These are phyloP conservation scores for Rhexocercosporidium sp. DNA, from an alignment of 2,329 filamentous ascomycete species.

Conservation along the genomic window DNA sequence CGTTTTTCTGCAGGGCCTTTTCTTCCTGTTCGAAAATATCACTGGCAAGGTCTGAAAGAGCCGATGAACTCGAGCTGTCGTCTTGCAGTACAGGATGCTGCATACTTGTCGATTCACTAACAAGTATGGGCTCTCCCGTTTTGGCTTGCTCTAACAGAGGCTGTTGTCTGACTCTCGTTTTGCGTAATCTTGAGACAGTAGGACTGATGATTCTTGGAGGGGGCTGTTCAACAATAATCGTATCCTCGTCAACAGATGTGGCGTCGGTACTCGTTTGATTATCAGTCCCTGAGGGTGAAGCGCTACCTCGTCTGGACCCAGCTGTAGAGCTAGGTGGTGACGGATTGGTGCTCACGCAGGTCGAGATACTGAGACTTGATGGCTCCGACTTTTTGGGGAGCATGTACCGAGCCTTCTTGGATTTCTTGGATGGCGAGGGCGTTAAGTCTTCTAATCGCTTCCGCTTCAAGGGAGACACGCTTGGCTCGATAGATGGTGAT, in stretches of 20 bases:
- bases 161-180: slow-evolving; percentile 18
- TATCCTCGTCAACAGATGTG: slow-evolving; percentile 43
- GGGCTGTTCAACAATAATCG: slow-evolving; percentile 35
- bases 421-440: slow-evolving; percentile 15
- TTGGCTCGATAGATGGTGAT: slow-evolving; percentile 33
- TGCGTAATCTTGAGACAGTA: slow-evolving; percentile 27
- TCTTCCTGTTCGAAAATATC: slow-evolving; percentile 22
- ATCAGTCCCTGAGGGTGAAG: slow-evolving; percentile 27
- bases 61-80: slow-evolving; percentile 21
- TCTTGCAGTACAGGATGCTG: slow-evolving; percentile 35
- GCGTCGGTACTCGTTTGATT: slow-evolving; percentile 39
- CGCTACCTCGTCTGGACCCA: slow-evolving; percentile 26
- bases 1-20: slow-evolving; percentile 1
- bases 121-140: slow-evolving; percentile 30
- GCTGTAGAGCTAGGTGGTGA: slow-evolving; percentile 27
- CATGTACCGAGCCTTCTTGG: slow-evolving; percentile 21
- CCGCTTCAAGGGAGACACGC: slow-evolving; percentile 30
- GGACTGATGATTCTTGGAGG: slow-evolving; percentile 17
- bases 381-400: slow-evolving; percentile 29
- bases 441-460: slow-evolving; percentile 28
- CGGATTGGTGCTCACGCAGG: slow-evolving; percentile 8
- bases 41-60: slow-evolving; percentile 30
- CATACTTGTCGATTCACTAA: slow-evolving; percentile 31
- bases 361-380: slow-evolving; percentile 22
- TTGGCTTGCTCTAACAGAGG: slow-evolving; percentile 29